These are phyloP conservation scores for Colletotrichum aenigma DNA, from an alignment of 2,329 filamentous ascomycete genomes.

Conservation along the genomic window DNA sequence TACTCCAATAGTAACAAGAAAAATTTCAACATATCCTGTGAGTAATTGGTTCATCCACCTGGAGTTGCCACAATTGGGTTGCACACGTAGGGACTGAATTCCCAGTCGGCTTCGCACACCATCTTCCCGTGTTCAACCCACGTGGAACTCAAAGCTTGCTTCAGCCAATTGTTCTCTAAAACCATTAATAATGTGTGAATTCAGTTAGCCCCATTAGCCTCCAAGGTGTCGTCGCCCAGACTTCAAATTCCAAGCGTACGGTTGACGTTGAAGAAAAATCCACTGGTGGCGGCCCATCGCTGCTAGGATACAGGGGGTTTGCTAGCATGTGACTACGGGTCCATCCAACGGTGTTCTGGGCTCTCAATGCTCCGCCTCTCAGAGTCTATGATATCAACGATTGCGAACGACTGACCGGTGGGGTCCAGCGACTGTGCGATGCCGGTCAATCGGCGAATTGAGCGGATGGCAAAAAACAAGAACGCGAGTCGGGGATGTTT, in stretches of 20 bases:
- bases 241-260: neutral
- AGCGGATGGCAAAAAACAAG: neutral
- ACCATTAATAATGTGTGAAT: neutral
- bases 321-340: neutral
- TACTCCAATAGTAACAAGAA: neutral
- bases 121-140: neutral
- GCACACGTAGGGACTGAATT: neutral
- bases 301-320: neutral
- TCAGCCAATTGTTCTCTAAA: neutral
- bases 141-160: neutral
- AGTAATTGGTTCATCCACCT: neutral
- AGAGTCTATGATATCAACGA: neutral
- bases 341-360: neutral
- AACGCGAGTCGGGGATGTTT: slow-evolving; percentile 14
- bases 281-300: neutral
- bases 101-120: neutral
- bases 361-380: neutral
- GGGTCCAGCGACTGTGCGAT: neutral
- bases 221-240: neutral
- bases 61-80: neutral
- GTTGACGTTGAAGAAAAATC: neutral
- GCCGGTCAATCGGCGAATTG: neutral
- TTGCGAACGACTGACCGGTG: neutral
- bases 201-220: neutral
- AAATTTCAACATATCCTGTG: neutral